These are phyloP conservation scores for Podaxis sp. DNA, from an alignment of 768 basidiomycete species.

Conservation along the genomic window DNA sequence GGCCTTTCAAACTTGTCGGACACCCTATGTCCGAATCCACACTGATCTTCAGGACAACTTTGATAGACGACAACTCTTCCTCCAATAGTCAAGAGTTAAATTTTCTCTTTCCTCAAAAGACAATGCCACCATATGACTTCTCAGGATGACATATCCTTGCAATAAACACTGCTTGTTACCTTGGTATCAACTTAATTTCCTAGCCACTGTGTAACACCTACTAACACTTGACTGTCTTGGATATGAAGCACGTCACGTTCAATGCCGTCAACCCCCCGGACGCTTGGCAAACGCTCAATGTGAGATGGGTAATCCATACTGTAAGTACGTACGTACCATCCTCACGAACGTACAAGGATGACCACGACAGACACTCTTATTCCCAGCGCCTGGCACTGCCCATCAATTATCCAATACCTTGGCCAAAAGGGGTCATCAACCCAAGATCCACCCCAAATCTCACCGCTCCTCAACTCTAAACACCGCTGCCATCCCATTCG, in stretches of 20 bases:
- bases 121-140: neutral
- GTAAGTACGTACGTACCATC: neutral
- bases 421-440: neutral
- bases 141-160: neutral
- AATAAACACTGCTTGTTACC: neutral
- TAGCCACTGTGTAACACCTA: neutral
- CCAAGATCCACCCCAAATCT: neutral
- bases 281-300: neutral
- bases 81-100: neutral
- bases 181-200: neutral
- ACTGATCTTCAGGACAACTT: constrained; percentile 1
- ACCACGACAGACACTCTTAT: neutral
- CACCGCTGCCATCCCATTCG: neutral
- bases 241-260: neutral
- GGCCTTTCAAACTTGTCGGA: neutral
- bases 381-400: neutral
- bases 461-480: neutral
- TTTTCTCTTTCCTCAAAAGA: neutral
- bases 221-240: neutral
- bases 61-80: neutral
- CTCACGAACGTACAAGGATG: neutral
- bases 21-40: neutral
- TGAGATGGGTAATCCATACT: neutral
- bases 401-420: neutral
- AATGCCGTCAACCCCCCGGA: neutral